These are phyloP conservation scores for Podospora sp. DNA, from an alignment of 495 filamentous ascomycete species.

Conservation along the genomic window DNA sequence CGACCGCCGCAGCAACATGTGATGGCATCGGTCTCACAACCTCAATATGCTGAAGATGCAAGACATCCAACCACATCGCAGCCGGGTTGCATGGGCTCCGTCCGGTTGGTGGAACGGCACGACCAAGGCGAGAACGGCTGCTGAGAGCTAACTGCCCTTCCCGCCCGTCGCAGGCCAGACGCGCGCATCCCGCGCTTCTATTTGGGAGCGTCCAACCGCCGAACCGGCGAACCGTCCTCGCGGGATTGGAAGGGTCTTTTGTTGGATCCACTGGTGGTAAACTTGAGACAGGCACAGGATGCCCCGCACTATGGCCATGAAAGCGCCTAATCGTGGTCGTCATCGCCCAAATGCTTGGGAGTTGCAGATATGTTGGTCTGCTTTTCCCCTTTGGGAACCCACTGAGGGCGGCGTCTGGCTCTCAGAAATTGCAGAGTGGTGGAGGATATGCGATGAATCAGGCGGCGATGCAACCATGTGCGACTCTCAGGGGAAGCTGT, in stretches of 20 bases:
- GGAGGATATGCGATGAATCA: neutral
- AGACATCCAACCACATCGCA: neutral
- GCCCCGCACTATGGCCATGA: constrained; percentile 13
- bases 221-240: neutral
- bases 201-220: neutral
- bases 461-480: constrained; percentile 21
- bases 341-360: neutral
- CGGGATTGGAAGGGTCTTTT: constrained; percentile 19
- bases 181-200: constrained; percentile 18
- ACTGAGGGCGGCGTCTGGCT: neutral
- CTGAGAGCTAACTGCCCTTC: neutral
- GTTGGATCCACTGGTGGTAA: constrained; percentile 5
- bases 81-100: neutral
- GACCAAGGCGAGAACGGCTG: neutral
- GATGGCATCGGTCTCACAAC: neutral
- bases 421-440: constrained; percentile 1
- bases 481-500: constrained; percentile 19
- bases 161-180: neutral
- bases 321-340: constrained; percentile 12
- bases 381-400: neutral
- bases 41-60: neutral
- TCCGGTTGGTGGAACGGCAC: neutral
- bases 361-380: neutral
- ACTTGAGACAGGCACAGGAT: constrained; percentile 19
- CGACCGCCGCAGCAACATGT: neutral